phyloP scores from a whole-genome alignment of 345 rosid genomes.

The Salix caprea region DNA sequence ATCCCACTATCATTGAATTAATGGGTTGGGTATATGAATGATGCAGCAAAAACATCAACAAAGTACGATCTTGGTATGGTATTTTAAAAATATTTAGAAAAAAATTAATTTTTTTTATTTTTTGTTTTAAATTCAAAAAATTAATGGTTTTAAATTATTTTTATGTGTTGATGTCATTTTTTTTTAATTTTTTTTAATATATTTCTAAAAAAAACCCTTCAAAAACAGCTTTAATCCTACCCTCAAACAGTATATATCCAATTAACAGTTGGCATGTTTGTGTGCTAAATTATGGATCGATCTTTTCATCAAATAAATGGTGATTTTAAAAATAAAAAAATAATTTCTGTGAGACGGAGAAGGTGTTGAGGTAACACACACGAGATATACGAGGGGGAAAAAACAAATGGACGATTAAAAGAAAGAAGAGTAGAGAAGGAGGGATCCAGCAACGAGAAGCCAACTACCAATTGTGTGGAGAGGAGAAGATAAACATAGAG shows the following conservation, averaged over 20 bases:
- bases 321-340: neutral
- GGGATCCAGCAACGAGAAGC: neutral
- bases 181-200: no score
- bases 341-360: neutral
- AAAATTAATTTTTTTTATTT: no score
- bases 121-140: no score
- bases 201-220: no score
- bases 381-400: neutral
- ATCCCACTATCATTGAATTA: no score
- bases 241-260: no score
- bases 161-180: no score
- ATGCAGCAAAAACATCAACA: no score
- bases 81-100: no score
- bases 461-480: constrained; percentile 31
- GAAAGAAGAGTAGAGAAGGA: neutral
- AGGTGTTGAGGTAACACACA: neutral
- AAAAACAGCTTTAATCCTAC: no score
- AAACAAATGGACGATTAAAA: neutral
- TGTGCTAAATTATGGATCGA: neutral
- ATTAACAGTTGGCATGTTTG: neutral
- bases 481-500: constrained; percentile 7
- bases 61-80: no score
- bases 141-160: no score
- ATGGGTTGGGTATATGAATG: neutral
- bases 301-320: neutral